phyloP scores from a whole-genome alignment of 441 rosid species.

The Gossypium gossypioides region DNA sequence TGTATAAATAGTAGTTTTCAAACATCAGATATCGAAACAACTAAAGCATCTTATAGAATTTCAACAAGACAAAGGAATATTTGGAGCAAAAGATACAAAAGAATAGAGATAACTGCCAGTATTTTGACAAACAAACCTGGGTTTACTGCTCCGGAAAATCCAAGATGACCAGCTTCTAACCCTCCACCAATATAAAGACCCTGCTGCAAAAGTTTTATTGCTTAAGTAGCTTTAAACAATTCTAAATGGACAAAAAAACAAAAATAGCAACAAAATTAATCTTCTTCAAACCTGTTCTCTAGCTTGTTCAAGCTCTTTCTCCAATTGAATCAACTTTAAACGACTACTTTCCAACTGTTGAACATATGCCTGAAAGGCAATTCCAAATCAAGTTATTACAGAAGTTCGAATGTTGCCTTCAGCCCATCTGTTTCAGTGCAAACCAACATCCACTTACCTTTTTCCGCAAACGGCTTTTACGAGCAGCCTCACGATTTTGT shows the following conservation, averaged over 20 bases:
- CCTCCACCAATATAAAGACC: conserved; percentile 52
- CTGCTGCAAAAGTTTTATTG: conserved; percentile 26
- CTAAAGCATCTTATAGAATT: neutral
- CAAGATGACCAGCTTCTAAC: conserved; percentile 40
- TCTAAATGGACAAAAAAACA: neutral
- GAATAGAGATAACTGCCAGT: neutral
- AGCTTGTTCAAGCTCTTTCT: conserved; percentile 72
- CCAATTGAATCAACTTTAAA: conserved; percentile 66
- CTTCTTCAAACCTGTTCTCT: conserved; percentile 62
- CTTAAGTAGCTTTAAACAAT: conserved; percentile 7
- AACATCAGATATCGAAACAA: neutral
- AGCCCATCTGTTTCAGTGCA: neutral
- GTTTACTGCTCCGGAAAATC: conserved; percentile 46
- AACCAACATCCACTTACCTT: conserved; percentile 38
- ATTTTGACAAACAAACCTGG: conserved; percentile 44
- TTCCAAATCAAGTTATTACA: conserved; percentile 3
- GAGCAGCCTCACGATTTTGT: conserved; percentile 96
- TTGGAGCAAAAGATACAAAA: neutral
- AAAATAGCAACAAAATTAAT: neutral
- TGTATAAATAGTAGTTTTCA: neutral
- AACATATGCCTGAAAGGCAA: conserved; percentile 71
- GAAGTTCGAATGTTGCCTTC: conserved; percentile 2
- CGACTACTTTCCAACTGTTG: conserved; percentile 86
- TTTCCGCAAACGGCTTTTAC: conserved; percentile 88
- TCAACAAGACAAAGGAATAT: conserved; percentile 4